These are phyloP conservation scores for Lactifluus pinguis DNA, from an alignment of 768 basidiomycete genomes.

Conservation along the genomic window DNA sequence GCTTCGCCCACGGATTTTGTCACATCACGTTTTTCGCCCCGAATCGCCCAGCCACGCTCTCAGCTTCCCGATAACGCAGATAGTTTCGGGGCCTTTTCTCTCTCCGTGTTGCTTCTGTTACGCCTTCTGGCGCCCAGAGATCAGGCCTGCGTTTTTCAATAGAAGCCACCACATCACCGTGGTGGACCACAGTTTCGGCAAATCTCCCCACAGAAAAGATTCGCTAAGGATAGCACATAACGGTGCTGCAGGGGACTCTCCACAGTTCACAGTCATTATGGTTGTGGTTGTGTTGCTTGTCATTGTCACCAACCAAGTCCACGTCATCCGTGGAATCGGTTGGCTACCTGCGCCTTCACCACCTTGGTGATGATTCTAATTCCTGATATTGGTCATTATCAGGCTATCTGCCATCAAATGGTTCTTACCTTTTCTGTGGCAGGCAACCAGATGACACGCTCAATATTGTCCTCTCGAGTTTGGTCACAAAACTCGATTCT, in stretches of 20 bases:
- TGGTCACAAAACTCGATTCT: constrained; percentile 68
- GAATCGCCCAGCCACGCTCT: constrained; percentile 55
- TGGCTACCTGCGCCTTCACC: constrained; percentile 54
- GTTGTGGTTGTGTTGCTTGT: constrained; percentile 52
- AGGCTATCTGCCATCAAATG: constrained; percentile 72
- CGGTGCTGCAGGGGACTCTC: constrained; percentile 58
- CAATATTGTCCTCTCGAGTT: constrained; percentile 60
- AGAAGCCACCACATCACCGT: constrained; percentile 65
- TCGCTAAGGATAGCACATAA: constrained; percentile 56
- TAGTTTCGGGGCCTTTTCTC: constrained; percentile 68
- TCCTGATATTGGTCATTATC: constrained; percentile 42
- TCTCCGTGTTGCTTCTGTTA: constrained; percentile 72
- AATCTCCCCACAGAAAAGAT: constrained; percentile 66
- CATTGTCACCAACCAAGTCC: constrained; percentile 62
- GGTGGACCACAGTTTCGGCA: constrained; percentile 68
- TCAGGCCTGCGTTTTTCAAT: constrained; percentile 62
- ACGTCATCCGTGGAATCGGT: constrained; percentile 79
- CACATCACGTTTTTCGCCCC: constrained; percentile 51
- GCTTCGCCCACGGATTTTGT: constrained; percentile 78
- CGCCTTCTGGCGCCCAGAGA: constrained; percentile 67
- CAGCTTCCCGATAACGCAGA: constrained; percentile 59
- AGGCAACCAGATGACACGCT: constrained; percentile 54
- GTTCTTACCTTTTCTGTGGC: constrained; percentile 28
- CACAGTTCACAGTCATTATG: constrained; percentile 44
- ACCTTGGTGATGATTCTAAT: constrained; percentile 31